phyloP scores from a whole-genome alignment of 1,284 basidiomycete genomes.

The Dichomitus squalens region DNA sequence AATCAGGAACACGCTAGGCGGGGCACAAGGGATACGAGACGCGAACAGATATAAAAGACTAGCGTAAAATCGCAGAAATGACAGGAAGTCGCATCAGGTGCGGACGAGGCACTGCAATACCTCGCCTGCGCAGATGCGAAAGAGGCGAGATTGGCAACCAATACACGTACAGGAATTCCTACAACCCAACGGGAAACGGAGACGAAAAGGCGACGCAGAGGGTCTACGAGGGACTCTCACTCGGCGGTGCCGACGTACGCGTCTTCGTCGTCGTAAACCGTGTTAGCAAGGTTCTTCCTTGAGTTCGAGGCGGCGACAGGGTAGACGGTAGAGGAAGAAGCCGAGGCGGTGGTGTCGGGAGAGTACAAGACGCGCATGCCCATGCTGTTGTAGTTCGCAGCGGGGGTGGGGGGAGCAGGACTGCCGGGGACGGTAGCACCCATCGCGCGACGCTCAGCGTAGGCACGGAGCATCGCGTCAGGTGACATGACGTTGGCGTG shows the following conservation, averaged over 20 bases:
- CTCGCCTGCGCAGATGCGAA: not conserved
- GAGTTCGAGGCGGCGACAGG: conserved; percentile 6
- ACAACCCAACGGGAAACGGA: conserved; percentile 12
- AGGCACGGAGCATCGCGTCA: conserved; percentile 76
- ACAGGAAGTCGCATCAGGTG: not conserved
- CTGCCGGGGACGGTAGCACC: conserved; percentile 27
- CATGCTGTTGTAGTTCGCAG: conserved; percentile 33
- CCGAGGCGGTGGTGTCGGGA: conserved; percentile 26
- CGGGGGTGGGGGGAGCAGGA: conserved; percentile 27
- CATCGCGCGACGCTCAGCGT: conserved; percentile 57
- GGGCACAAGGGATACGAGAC: not conserved
- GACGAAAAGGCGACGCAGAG: not conserved
- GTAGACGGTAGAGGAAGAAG: conserved; percentile 20
- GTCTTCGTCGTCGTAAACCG: conserved; percentile 35
- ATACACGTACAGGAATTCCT: conserved; percentile 17
- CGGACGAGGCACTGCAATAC: not conserved
- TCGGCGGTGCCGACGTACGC: conserved; percentile 37
- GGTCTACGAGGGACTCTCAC: conserved; percentile 21
- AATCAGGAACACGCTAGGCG: not conserved
- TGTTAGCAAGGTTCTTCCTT: conserved; percentile 37
- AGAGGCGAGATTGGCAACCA: not conserved
- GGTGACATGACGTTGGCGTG: conserved; percentile 59
- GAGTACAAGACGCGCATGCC: conserved; percentile 41
- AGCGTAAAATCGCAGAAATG: not conserved
- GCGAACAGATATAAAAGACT: not conserved